These are phyloP conservation scores for Lecanoromycetidae sp. DNA, from an alignment of 2,329 filamentous ascomycete genomes.

Conservation along the genomic window DNA sequence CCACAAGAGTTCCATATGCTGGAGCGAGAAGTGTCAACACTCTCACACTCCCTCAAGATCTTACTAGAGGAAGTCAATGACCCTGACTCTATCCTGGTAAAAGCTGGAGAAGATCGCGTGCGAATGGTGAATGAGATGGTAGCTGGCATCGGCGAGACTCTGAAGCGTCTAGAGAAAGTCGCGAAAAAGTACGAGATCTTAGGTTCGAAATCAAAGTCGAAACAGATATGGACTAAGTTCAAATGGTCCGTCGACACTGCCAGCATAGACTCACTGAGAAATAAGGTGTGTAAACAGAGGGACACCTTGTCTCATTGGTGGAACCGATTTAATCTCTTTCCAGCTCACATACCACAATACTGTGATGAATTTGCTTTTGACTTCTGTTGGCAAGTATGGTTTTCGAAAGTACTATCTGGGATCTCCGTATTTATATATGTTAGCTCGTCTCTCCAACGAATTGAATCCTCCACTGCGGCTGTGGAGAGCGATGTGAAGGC, in stretches of 20 bases:
- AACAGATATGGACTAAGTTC: conserved; percentile 1
- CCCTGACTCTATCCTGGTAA: conserved; percentile 2
- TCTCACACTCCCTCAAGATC: conserved; percentile 7
- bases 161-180: conserved; percentile 9
- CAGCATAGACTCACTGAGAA: conserved; percentile 3
- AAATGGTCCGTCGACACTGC: not conserved
- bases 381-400: conserved; percentile 10
- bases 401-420: not conserved
- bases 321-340: not conserved
- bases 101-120: conserved; percentile 4
- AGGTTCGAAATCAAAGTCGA: not conserved
- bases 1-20: conserved; percentile 10
- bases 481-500: conserved; percentile 7
- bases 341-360: conserved; percentile 10
- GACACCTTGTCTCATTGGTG: not conserved
- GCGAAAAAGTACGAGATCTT: conserved; percentile 10
- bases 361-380: conserved; percentile 10
- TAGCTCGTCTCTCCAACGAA: conserved; percentile 15
- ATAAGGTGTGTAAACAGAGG: conserved; percentile 1
- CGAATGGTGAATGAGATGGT: conserved; percentile 12
- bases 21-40: conserved; percentile 7
- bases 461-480: conserved; percentile 5
- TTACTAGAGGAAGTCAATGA: conserved; percentile 10
- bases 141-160: conserved; percentile 2
- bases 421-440: not conserved